Evolutionary conservation across 2,329 filamentous ascomycete genomes (phyloP), one percentile per base, ranked within the genome.

Genomic region (Paracamarosporium sp.): DNA sequence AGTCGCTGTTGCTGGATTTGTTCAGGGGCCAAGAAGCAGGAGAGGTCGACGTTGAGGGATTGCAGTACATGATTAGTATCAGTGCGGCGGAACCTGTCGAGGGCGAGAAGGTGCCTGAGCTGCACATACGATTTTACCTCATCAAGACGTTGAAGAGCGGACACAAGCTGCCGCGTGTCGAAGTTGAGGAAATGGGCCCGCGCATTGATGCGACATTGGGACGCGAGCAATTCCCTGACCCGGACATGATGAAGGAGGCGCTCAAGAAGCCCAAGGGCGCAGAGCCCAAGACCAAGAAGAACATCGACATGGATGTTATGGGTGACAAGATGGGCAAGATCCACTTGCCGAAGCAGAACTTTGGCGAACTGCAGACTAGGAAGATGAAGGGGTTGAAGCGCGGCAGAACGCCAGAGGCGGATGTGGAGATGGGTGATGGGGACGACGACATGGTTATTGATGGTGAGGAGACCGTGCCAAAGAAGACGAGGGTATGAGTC

Each of bases 321-420:
- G 95, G 95, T 75, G 95, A 99, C 80, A 98, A 98, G 88, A 85
- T 98, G 63, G 95, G 94, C 62, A 89, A 93, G 67, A 90, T 99
- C 62, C 95, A 99, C 77, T 79, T 96, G 59, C 92, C 91, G 72
- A 92, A 90, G 81, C 93, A 97, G 80, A 93, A 99, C 80, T 85
- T 99, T 57, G 84, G 83, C 73, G 86, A 90, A 69, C 79, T 99
- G 78, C 95, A 99, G 83, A 96, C 93, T 52, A 89, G 95, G 74
- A 99, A 99, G 87, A 98, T 99, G 93, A 99, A 99, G 88, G 95
- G 93, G 66, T 79, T 99, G 66, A 99, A 98, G 86, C 85, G 95
- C 65, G 88, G 85, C 63, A 86, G 92, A 53, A 56, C 53, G 25
- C 53, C 53, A 20, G 72, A 67, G 43, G 82, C 83, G 44, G 66